Evolutionary conservation across 202 grass and related monocot species (phyloP).

Genomic region (Brachypodium distachyon): DNA sequence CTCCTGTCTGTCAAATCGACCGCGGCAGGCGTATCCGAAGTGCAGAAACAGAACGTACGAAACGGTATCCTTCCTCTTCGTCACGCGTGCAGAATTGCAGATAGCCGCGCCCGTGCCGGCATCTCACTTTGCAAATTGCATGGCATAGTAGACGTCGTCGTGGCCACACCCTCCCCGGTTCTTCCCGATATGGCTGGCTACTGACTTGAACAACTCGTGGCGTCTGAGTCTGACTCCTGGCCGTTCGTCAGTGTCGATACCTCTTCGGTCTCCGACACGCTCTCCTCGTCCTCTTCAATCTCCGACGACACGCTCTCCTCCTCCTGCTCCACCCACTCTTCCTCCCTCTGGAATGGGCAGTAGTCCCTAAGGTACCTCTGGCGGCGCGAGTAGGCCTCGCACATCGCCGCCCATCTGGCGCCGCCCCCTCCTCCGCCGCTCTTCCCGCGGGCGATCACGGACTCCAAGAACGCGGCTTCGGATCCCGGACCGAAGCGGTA

Average conservation of each 20-base stretch:
- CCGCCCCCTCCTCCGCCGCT: too few species aligned
- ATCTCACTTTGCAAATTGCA: neutral
- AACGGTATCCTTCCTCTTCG: neutral
- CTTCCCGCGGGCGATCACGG: neutral
- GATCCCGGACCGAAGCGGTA: neutral
- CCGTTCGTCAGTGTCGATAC: too few species aligned
- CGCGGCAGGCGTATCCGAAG: neutral
- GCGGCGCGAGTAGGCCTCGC: neutral
- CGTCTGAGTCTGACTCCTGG: neutral
- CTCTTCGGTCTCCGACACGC: too few species aligned
- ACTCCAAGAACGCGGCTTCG: neutral
- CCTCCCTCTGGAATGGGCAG: constrained; percentile 4
- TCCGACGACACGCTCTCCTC: neutral
- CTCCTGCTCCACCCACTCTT: neutral
- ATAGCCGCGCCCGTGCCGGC: neutral
- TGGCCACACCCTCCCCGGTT: neutral
- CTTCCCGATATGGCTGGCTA: neutral
- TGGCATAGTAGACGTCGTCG: neutral
- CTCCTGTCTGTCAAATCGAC: neutral
- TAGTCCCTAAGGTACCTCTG: neutral
- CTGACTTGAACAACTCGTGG: neutral
- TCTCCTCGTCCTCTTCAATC: neutral
- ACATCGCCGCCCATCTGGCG: neutral
- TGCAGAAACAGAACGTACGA: neutral
- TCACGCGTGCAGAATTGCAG: neutral